Conservation (phyloP, 1,284 basidiomycete species). For the Gomphus sp. region DNA sequence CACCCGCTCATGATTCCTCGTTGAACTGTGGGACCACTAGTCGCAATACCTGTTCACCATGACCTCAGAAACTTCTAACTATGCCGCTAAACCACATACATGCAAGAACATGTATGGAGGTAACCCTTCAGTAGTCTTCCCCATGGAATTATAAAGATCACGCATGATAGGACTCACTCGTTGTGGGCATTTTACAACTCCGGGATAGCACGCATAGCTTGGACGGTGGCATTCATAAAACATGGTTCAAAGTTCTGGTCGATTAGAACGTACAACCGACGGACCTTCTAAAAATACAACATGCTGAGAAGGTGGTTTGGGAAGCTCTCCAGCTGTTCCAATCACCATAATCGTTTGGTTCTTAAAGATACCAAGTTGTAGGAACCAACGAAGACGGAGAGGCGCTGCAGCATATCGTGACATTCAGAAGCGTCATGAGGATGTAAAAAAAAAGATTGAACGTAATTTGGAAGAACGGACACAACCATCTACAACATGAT, state of each 20-base stretch:
- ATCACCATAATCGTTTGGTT: conserved; percentile 82
- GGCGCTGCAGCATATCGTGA: too few relatives aligned
- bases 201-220: conserved; percentile 85
- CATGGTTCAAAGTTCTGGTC: conserved; percentile 15
- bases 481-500: too few relatives aligned
- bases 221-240: conserved; percentile 85
- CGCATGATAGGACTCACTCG: conserved; percentile 49
- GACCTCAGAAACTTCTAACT: neutral
- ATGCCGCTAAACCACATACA: conserved; percentile 11
- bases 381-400: too few relatives aligned
- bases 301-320: conserved; percentile 74
- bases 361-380: conserved; percentile 24
- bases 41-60: conserved; percentile 43
- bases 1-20: conserved; percentile 25
- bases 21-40: conserved; percentile 82
- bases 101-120: conserved; percentile 68
- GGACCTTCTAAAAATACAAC: conserved; percentile 76
- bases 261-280: conserved; percentile 11
- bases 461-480: too few relatives aligned
- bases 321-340: conserved; percentile 86
- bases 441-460: too few relatives aligned
- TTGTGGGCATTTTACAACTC: conserved; percentile 70
- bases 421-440: too few relatives aligned
- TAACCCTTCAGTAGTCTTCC: conserved; percentile 68
- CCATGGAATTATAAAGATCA: conserved; percentile 68